Base-by-base conservation (phyloP, 345 rosid genomes). In the Populus ilicifolia region DNA sequence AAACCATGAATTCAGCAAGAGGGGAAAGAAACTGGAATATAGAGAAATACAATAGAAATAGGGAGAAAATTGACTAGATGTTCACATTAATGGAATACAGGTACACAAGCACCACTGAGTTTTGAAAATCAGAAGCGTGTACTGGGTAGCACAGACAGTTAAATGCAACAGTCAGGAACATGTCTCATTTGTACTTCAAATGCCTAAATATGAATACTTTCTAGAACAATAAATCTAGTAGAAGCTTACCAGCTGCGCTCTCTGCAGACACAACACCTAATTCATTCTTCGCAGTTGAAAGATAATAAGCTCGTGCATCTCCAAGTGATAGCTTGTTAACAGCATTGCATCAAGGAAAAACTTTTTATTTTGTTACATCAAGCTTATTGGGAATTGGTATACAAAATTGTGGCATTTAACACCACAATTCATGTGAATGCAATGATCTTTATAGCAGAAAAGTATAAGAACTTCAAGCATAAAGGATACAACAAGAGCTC, bases 211-310 rank as follows among this genome's bases (percentile, higher is more conserved):
- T 3, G 5, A 16, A 25, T 12, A 61, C 64, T 44, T 44, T 44
- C 17, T 44, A 44, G 44, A 46, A 46, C 50, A 46, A 46, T 13
- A 46, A 46, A 46, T 3, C 50, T 46, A 46, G 50, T 46, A 36
- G 59, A 74, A 74, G 56, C 75, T 81, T 88, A 93, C 99, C 99
- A 72, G 97, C 90, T 67, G 84, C 52, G 76, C 99, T 93, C 73
- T 93, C 94, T 9, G 97, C 98, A 17, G 99, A 90, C 56, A 95
- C 88, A 48, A 95, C 98, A 25, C 99, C 99, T 25, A 93, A 89
- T 70, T 95, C 97, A 73, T 95, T 93, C 85, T 90, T 85, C 13
- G 96, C 98, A 2, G 99, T 95, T 61, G 99, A 92, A 46, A 95
- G 84, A 83, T 90, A 90, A 86, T 95, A 95, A 63, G 99, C 96